Base-by-base conservation (phyloP, 805 yeast genomes). In the Debaryomyces prosopidis region DNA sequence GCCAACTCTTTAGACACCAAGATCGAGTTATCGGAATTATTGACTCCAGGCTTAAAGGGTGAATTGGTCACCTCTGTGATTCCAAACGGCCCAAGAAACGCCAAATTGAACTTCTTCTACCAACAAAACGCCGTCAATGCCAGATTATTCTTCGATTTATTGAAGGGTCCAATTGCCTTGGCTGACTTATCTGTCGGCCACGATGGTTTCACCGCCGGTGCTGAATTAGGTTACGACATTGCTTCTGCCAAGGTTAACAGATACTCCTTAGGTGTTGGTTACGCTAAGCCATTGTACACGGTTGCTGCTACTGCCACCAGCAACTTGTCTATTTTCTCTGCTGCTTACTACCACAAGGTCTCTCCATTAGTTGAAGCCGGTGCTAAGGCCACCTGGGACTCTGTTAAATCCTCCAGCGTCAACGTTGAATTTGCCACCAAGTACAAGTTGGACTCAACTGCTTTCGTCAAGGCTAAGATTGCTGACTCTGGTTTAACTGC, bases 131-230 rank as follows among this genome's bases (percentile, higher is more conserved):
- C 91, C 45, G 86, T 92, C 71, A 87, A 88, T 67, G 96, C 96
- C 61, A 85, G 96, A 76, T 95, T 91, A 60, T 89, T 89, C 76
- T 89, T 94, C 60, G 97, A 94, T 75, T 78, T 92, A 66, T 80
- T 91, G 69, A 91, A 92, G 81, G 96, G 96, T 59, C 97, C 98
- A 59, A 79, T 87, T 58, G 94, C 96, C 71, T 84, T 89, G 58
- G 97, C 97, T 75, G 97, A 94, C 74, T 80, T 89, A 67, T 84
- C 96, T 54, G 82, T 91, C 63, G 96, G 96, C 64, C 96, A 89
- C 76, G 96, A 90, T 62, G 97, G 97, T 61, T 85, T 90, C 81
- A 84, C 95, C 58, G 92, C 92, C 60, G 99, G 99, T 76, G 96
- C 91, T 58, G 96, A 94, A 77, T 83, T 92, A 67, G 94, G 96